These are phyloP conservation scores for Pseudogymnoascus sp. DNA, from an alignment of 2,329 filamentous ascomycete species.

Conservation along the genomic window DNA sequence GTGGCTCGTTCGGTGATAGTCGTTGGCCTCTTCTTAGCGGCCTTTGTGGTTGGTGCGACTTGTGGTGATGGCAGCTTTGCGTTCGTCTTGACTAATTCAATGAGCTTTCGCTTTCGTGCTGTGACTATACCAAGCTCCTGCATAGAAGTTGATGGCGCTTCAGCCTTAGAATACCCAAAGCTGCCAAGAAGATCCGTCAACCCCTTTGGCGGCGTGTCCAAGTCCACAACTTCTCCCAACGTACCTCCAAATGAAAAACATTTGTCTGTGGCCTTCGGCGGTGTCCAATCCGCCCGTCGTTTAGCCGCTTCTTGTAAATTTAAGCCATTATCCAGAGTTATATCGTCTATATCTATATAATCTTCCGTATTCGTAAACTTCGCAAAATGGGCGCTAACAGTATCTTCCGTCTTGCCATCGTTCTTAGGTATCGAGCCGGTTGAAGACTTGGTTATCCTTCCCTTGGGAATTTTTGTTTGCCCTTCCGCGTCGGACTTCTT, in stretches of 20 bases:
- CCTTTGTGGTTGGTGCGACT: conserved; percentile 41
- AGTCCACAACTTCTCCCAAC: not conserved
- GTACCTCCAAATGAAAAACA: conserved; percentile 9
- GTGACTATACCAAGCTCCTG: conserved; percentile 10
- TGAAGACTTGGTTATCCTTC: conserved; percentile 29
- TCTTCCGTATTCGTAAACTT: conserved; percentile 4
- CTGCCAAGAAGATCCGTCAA: conserved; percentile 29
- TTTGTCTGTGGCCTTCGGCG: conserved; percentile 40
- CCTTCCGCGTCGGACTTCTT: conserved; percentile 24
- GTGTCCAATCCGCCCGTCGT: conserved; percentile 61
- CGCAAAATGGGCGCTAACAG: conserved; percentile 31
- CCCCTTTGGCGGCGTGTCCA: not conserved
- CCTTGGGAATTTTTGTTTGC: conserved; percentile 29
- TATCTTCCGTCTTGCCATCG: conserved; percentile 22
- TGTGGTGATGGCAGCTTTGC: conserved; percentile 20
- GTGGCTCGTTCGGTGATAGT: conserved; percentile 76
- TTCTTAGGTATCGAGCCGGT: conserved; percentile 17
- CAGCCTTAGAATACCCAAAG: conserved; percentile 32
- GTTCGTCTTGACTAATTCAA: conserved; percentile 41
- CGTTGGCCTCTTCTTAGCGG: conserved; percentile 59
- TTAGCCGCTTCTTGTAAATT: conserved; percentile 37
- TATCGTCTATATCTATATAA: not conserved
- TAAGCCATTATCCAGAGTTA: conserved; percentile 13
- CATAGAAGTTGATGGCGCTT: conserved; percentile 14
- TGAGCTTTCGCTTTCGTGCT: conserved; percentile 49